phyloP scores from a whole-genome alignment of 2,329 filamentous ascomycete genomes.

The Exophiala bonariae region DNA sequence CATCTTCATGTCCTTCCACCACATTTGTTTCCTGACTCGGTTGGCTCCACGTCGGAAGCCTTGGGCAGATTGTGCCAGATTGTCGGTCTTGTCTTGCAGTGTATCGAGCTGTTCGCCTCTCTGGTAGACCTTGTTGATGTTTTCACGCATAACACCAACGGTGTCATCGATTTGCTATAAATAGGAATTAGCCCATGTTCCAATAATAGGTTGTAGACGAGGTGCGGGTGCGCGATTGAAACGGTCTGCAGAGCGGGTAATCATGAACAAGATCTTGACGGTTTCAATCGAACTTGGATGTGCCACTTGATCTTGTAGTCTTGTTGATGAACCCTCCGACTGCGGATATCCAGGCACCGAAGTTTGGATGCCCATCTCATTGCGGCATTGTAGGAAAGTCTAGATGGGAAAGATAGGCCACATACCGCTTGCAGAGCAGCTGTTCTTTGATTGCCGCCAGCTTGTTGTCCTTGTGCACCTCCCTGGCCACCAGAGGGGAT shows the following conservation, averaged over 20 bases:
- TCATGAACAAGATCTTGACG: too few species aligned
- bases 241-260: too few species aligned
- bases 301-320: background rate
- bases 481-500: conserved; percentile 64
- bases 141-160: conserved; percentile 91
- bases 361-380: background rate
- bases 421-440: conserved; percentile 83
- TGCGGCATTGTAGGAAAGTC: background rate
- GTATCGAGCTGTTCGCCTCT: conserved; percentile 86
- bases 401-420: background rate
- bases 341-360: conserved; percentile 12
- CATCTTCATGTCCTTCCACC: conserved; percentile 99
- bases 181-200: conserved; percentile 10
- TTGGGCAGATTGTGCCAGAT: conserved; percentile 87
- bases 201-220: too few species aligned
- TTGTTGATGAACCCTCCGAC: background rate
- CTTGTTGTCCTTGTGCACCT: conserved; percentile 35
- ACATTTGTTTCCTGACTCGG: conserved; percentile 95
- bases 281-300: too few species aligned
- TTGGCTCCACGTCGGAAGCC: conserved; percentile 96
- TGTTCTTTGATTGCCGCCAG: conserved; percentile 64
- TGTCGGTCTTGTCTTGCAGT: conserved; percentile 89
- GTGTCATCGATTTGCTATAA: conserved; percentile 94
- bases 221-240: too few species aligned
- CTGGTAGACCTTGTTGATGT: conserved; percentile 94